Percentiles rank a stretch among this genome's conserved stretches.
Evolutionary conservation across 2,329 filamentous ascomycete genomes (phyloP).

Genomic region (Xylariales sp.): DNA sequence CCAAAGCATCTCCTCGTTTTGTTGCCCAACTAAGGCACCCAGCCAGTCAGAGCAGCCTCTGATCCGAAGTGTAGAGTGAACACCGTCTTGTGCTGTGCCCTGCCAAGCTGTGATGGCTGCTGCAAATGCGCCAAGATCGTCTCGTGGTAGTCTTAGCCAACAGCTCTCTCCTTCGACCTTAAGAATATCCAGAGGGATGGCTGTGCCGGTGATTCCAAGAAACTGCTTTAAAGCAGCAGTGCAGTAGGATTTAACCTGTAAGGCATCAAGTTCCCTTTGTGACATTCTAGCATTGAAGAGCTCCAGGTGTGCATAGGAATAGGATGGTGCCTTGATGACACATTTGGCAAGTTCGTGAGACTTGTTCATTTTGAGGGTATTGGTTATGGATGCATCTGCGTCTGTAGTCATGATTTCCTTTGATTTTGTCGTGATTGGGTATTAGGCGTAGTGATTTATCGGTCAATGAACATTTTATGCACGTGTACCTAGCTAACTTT

Average conservation of each 20-base stretch:
- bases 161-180: constrained; percentile 66
- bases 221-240: constrained; percentile 73
- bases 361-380: constrained; percentile 47
- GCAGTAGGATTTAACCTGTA: constrained; percentile 73
- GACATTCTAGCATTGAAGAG: constrained; percentile 53
- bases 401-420: constrained; percentile 23
- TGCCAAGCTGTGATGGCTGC: constrained; percentile 75
- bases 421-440: constrained; percentile 11
- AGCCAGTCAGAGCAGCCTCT: constrained; percentile 73
- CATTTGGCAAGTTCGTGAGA: constrained; percentile 62
- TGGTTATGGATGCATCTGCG: constrained; percentile 11
- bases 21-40: constrained; percentile 66
- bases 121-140: constrained; percentile 69
- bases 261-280: constrained; percentile 62
- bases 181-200: constrained; percentile 77
- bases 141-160: constrained; percentile 73
- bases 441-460: constrained; percentile 4
- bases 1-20: constrained; percentile 63
- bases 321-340: constrained; percentile 64
- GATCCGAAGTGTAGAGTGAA: constrained; percentile 65
- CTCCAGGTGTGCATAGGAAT: constrained; percentile 68
- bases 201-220: constrained; percentile 74
- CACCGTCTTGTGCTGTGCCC: constrained; percentile 57
- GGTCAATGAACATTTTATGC: not conserved
- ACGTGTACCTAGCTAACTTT: not conserved